Evolutionary conservation across 1,139 yeast genomes (phyloP), one percentile per base, ranked within the genome.

Genomic region (Lodderomyces parapsilosis): DNA sequence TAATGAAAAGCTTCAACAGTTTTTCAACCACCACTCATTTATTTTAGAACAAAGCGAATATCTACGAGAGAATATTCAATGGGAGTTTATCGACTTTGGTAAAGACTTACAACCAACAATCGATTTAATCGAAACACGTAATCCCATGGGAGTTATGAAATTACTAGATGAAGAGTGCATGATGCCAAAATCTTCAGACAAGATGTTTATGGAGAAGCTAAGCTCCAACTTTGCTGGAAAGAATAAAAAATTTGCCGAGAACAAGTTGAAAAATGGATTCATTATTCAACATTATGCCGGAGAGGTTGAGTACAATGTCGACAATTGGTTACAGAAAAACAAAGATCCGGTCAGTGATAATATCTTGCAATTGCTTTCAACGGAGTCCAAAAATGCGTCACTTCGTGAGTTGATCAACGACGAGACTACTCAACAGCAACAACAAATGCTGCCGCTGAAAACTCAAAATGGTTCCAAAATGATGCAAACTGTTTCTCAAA

Each of bases 61-160:
- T 57, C 68, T 91, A 48, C 79, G 90, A 45, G 99, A 94, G 65
- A 88, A 90, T 52, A 93, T 94, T 45, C 91, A 88, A 51, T 94
- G 99, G 99, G 86, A 90, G 54, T 94, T 87, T 52, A 86, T 91
- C 40, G 99, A 94, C 62, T 94, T 90, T 65, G 99, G 99, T n/a
- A 88, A 85, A 50, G 98, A 94, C 61, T 71, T 93, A 43, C 96
- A 93, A 60, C 96, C 95, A 20, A 93, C 99, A 0, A 93, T 94
- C 40, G 96, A 93, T 54, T 72, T 94, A 45, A 90, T 94, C 45
- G 99, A 93, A 63, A 69, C 75, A 1, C 81, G 78, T 54, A 68
- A 72, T 20, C 96, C 95, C 6, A 78, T 90, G 66, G 97, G 98
- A 45, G 77, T 94, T n/a, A 78, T 94, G 47, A 86, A 96, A 15